phyloP scores from a whole-genome alignment of 495 filamentous ascomycete genomes.

The Lophiotrema nucula region DNA sequence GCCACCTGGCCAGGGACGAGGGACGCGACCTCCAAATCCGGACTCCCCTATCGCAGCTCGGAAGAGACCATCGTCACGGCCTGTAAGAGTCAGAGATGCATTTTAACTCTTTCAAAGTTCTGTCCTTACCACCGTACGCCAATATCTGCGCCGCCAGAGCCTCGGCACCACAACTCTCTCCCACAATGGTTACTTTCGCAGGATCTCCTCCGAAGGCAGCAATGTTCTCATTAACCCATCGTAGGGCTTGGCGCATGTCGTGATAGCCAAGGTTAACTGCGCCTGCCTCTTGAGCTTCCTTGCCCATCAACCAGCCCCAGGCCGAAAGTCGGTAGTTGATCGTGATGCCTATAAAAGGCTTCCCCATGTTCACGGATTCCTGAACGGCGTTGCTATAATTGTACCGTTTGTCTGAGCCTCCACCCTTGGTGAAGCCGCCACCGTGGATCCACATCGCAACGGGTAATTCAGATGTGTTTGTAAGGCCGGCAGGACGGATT shows the following conservation, averaged over 20 bases:
- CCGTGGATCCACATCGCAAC: constrained; percentile 34
- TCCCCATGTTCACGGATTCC: constrained; percentile 28
- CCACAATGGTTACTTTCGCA: constrained; percentile 29
- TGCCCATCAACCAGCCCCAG: constrained; percentile 29
- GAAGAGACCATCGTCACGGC: constrained; percentile 27
- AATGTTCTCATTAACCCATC: constrained; percentile 32
- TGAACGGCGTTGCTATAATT: constrained; percentile 32
- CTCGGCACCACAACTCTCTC: constrained; percentile 30
- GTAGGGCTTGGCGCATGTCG: constrained; percentile 31
- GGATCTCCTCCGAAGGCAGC: constrained; percentile 23
- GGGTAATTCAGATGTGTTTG: constrained; percentile 10
- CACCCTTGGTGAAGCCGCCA: constrained; percentile 30
- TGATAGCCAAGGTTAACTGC: constrained; percentile 28
- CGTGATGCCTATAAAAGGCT: constrained; percentile 29
- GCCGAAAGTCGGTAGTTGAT: constrained; percentile 34
- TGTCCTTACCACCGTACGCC: constrained; percentile 29
- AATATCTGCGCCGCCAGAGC: constrained; percentile 28
- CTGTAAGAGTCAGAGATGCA: too few species aligned
- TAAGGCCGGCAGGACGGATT: constrained; percentile 18
- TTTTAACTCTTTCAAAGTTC: too few species aligned
- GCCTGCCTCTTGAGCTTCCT: constrained; percentile 22
- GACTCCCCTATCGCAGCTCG: constrained; percentile 32
- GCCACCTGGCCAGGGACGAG: too few species aligned
- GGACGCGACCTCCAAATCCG: too few species aligned
- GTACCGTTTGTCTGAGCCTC: constrained; percentile 26